These are phyloP conservation scores for Ustilago lituana DNA, from an alignment of 1,284 basidiomycete species.

Conservation along the genomic window DNA sequence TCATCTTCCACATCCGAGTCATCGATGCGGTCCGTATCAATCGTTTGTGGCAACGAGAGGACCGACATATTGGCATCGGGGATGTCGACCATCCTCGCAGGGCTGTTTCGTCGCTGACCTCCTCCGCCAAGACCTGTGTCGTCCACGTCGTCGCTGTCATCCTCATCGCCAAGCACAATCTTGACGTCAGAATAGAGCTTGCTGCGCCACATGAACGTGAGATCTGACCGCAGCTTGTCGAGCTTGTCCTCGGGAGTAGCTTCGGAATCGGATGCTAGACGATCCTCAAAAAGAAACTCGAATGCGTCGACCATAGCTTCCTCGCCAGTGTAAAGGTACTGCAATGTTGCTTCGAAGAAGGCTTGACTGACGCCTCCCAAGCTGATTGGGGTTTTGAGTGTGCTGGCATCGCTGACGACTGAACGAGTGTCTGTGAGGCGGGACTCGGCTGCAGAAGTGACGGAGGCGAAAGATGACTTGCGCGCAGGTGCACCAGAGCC, in stretches of 20 bases:
- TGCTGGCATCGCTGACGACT: conserved; percentile 43
- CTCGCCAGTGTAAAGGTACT: conserved; percentile 62
- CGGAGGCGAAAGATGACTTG: conserved; percentile 38
- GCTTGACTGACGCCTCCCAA: conserved; percentile 45
- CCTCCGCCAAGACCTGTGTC: background rate
- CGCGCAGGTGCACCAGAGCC: conserved; percentile 5
- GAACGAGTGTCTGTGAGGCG: conserved; percentile 21
- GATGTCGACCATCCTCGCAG: conserved; percentile 34
- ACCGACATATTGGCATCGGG: conserved; percentile 54
- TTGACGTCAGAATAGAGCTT: conserved; percentile 60
- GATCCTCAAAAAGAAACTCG: conserved; percentile 59
- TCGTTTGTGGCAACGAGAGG: conserved; percentile 41
- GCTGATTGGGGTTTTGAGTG: conserved; percentile 47
- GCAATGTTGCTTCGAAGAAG: conserved; percentile 56
- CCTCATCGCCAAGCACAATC: conserved; percentile 48
- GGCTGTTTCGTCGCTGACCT: background rate
- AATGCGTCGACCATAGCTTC: conserved; percentile 54
- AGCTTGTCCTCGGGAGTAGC: conserved; percentile 77
- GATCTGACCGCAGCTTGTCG: conserved; percentile 77
- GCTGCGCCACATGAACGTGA: conserved; percentile 64
- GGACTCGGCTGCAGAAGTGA: conserved; percentile 20
- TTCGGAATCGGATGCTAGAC: conserved; percentile 59
- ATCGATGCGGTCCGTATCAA: conserved; percentile 34
- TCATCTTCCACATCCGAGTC: conserved; percentile 49
- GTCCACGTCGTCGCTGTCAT: conserved; percentile 2